phyloP scores from a whole-genome alignment of 306 rosid genomes.

The Glycine soja region DNA sequence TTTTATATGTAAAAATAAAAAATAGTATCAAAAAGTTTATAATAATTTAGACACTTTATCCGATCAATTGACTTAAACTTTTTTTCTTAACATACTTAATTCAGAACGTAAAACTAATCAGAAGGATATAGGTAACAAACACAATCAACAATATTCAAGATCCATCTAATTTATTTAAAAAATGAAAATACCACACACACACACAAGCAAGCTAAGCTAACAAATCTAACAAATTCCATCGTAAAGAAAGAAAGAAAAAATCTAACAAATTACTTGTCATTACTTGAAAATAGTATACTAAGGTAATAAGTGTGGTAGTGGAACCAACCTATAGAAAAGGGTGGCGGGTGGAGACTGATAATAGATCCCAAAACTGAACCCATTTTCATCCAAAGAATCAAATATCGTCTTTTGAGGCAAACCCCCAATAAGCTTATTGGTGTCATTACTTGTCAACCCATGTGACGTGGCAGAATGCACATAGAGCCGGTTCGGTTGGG shows the following conservation, averaged over 20 bases:
- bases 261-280: no score
- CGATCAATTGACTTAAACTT: no score
- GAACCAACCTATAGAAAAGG: slow-evolving; percentile 69
- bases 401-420: slow-evolving; percentile 88
- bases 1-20: no score
- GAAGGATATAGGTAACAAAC: no score
- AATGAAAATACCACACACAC: neutral
- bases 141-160: no score
- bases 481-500: slow-evolving; percentile 81
- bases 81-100: no score
- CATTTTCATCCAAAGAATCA: slow-evolving; percentile 74
- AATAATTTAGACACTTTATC: no score
- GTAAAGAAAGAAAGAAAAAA: no score
- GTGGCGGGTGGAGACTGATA: slow-evolving; percentile 69
- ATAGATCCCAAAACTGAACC: slow-evolving; percentile 72
- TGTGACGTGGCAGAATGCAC: slow-evolving; percentile 87
- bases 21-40: no score
- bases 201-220: neutral
- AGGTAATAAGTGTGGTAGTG: neutral
- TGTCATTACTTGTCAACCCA: slow-evolving; percentile 66
- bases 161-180: neutral
- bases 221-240: neutral
- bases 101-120: no score
- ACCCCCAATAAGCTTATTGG: slow-evolving; percentile 62
- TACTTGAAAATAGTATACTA: neutral